Conservation (phyloP, 2,329 filamentous ascomycete species). For the Pestalotiopsis sp. region DNA sequence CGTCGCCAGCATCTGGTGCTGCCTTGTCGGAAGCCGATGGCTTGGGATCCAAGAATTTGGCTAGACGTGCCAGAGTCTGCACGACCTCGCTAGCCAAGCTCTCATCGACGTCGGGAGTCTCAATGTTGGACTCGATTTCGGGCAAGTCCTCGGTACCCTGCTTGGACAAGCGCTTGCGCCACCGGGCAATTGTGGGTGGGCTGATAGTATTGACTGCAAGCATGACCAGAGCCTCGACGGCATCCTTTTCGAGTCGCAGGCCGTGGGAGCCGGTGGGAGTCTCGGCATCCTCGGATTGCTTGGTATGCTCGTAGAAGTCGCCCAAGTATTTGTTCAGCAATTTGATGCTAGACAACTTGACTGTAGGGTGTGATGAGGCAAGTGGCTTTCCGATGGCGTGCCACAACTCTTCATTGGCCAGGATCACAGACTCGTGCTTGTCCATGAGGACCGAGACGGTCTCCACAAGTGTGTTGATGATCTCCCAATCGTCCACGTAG, state of each 20-base stretch:
- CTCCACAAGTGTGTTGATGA: constrained; percentile 74
- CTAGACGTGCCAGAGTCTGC: constrained; percentile 83
- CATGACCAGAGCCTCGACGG: constrained; percentile 61
- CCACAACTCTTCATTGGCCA: constrained; percentile 75
- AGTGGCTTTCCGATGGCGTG: constrained; percentile 67
- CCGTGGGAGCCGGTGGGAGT: constrained; percentile 73
- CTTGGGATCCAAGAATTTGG: constrained; percentile 64
- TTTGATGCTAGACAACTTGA: constrained; percentile 77
- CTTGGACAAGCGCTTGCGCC: constrained; percentile 30
- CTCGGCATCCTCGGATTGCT: constrained; percentile 53
- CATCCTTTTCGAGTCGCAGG: constrained; percentile 64
- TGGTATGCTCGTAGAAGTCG: constrained; percentile 72
- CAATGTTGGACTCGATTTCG: constrained; percentile 13
- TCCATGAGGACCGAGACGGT: constrained; percentile 70
- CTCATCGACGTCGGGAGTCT: constrained; percentile 59
- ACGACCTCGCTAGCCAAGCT: constrained; percentile 77
- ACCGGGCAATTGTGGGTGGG: constrained; percentile 41
- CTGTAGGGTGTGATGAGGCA: constrained; percentile 70
- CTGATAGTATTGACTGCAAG: constrained; percentile 29
- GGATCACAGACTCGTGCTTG: constrained; percentile 63
- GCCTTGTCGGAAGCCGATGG: constrained; percentile 46
- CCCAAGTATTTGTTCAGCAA: constrained; percentile 78
- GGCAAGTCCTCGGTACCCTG: constrained; percentile 13
- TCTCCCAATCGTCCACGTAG: constrained; percentile 64
- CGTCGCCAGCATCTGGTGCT: constrained; percentile 45